Base-by-base conservation (phyloP, 139 green algal genomes). In the Tetraselmis striata region DNA sequence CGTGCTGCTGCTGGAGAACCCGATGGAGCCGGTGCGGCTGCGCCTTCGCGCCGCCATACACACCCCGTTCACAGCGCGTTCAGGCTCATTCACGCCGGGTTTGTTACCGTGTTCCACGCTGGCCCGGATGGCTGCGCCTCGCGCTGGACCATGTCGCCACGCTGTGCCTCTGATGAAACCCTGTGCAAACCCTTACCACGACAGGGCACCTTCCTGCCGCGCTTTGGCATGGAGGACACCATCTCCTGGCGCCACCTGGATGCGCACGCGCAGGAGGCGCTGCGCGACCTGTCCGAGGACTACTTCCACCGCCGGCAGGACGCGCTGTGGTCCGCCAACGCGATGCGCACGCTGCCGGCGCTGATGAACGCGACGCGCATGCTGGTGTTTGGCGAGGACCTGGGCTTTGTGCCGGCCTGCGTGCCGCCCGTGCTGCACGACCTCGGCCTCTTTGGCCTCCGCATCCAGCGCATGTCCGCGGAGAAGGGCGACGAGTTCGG, bases 361-460 rank as follows among this genome's bases (percentile, higher is more conserved):
- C 91, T 98, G 58, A 88, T 94, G 84, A 58, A 87, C 0, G 85
- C 93, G 29, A 96, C 87, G 0, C 85, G 95, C 84, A 99, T 98
- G 95, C 92, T 99, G 32, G 92, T 98, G 59, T 99, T 94, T 86
- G 96, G 95, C 0, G 95, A 98, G 90, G 95, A 98, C 81, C 87
- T 98, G 78, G 95, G 95, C 27, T 93, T 99, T 82, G 91, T 98
- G 28, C 95, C 96, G 0, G 80, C 87, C 11, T 98, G 95, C 85
- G 93, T 99, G 80, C 95, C 93, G 59, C 93, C 94, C 23, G 88
- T 98, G 74, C 59, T 92, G 30, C 85, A 91, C 74, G 92, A 97
- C 80, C 90, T 98, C 11, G 95, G 96, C 24, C 85, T 99, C 1
- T 76, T 99, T 30, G 96, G 94, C 1, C 87, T 98, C 85, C 89